phyloP scores from a whole-genome alignment of 2,329 filamentous ascomycete genomes.

The Plenodomus tracheiphilus region DNA sequence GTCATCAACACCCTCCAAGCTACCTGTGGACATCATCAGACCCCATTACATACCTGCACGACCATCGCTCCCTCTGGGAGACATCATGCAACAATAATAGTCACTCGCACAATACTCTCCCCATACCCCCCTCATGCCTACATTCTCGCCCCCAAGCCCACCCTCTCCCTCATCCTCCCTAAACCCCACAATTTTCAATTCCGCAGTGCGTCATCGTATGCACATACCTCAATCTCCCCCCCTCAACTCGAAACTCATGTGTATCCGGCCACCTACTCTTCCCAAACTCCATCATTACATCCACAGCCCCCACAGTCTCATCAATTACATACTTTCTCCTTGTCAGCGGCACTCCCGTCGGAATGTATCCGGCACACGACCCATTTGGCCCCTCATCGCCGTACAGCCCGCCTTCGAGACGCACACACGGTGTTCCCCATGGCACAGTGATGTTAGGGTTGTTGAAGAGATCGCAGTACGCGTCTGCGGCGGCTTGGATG shows the following conservation, averaged over 20 bases:
- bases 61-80: too few species aligned
- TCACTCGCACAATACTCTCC: too few species aligned
- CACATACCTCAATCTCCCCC: constrained; percentile 28
- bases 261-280: constrained; percentile 26
- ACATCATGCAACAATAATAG: too few species aligned
- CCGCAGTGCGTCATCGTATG: constrained; percentile 35
- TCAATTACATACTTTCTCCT: constrained; percentile 32
- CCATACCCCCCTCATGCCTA: too few species aligned
- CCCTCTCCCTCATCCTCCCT: too few species aligned
- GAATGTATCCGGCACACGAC: constrained; percentile 24
- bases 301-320: constrained; percentile 25
- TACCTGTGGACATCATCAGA: too few species aligned
- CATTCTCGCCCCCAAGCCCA: too few species aligned
- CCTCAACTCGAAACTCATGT: constrained; percentile 29
- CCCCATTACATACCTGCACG: too few species aligned
- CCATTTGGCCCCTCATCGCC: constrained; percentile 26
- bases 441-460: constrained; percentile 20
- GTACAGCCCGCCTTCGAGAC: constrained; percentile 32
- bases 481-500: constrained; percentile 23
- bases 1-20: too few species aligned
- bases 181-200: constrained; percentile 22
- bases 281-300: constrained; percentile 31
- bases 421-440: constrained; percentile 30
- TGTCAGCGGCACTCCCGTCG: constrained; percentile 23
- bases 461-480: constrained; percentile 24